phyloP scores from a whole-genome alignment of 345 rosid species.

The Erucastrum elatum region DNA sequence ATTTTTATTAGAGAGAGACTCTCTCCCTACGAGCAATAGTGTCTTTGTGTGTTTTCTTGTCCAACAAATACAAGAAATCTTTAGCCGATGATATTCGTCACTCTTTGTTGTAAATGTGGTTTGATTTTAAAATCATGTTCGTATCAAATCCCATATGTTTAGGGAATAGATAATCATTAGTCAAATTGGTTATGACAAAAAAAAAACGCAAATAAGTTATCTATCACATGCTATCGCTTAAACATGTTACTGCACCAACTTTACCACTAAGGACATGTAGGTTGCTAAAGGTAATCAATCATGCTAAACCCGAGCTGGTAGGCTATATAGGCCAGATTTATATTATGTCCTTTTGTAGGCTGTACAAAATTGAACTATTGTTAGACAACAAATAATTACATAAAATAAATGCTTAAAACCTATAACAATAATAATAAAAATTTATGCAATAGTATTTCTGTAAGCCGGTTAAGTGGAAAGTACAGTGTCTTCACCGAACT shows the following conservation, averaged over 20 bases:
- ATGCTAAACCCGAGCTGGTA: not conserved
- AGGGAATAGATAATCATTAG: not conserved
- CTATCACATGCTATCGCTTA: not conserved
- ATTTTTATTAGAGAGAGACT: not conserved
- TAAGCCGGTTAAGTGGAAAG: conserved; percentile 18
- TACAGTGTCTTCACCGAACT: not conserved
- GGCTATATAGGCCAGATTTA: not conserved
- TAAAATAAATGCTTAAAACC: conserved; percentile 11
- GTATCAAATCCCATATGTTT: no score
- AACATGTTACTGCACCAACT: not conserved
- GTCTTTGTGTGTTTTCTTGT: not conserved
- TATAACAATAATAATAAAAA: conserved; percentile 13
- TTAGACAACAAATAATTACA: conserved; percentile 27
- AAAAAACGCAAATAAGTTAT: not conserved
- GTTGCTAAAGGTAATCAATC: not conserved
- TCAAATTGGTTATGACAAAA: not conserved
- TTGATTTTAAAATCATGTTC: not conserved
- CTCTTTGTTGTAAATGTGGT: not conserved
- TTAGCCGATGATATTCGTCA: not conserved
- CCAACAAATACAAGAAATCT: not conserved
- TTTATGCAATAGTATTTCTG: not conserved
- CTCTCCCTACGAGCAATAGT: not conserved
- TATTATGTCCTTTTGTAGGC: not conserved
- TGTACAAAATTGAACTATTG: conserved; percentile 26
- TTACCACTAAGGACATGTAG: not conserved